A percentile compares a stretch with the other conserved stretches of the same genome.
These are phyloP conservation scores for Lichtheimia ornata DNA, from an alignment of 371 early-diverging fungal genomes.

Conservation along the genomic window DNA sequence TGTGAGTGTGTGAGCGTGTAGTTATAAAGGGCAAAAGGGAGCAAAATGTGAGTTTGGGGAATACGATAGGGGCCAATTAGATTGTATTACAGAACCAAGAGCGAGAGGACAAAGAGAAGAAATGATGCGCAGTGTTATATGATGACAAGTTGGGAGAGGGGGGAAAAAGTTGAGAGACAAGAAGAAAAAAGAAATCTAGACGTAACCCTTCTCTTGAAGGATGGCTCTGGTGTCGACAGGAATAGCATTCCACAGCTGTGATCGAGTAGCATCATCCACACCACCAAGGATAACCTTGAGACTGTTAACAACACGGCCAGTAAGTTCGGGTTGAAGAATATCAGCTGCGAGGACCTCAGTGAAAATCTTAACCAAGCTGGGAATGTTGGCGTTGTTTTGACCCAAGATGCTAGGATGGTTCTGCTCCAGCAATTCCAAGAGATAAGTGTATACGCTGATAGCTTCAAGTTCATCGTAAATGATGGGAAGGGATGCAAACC, in stretches of 20 bases:
- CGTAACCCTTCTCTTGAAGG: slow-evolving; percentile 62
- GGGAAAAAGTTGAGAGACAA: too few species aligned
- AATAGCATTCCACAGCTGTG: slow-evolving; percentile 69
- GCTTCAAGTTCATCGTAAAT: slow-evolving; percentile 88
- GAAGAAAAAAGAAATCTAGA: slow-evolving; percentile 27
- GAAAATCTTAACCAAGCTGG: slow-evolving; percentile 68
- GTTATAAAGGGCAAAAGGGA: too few species aligned
- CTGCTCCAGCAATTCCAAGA: slow-evolving; percentile 72
- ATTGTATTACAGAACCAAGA: too few species aligned
- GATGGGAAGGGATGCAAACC: slow-evolving; percentile 84
- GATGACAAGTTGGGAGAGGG: too few species aligned
- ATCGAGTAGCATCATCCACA: slow-evolving; percentile 60
- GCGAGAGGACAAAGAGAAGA: too few species aligned
- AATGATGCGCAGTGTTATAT: too few species aligned
- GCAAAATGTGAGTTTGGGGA: too few species aligned
- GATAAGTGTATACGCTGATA: slow-evolving; percentile 71
- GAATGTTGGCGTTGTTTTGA: slow-evolving; percentile 62
- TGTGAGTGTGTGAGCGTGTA: too few species aligned
- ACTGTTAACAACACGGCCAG: slow-evolving; percentile 62
- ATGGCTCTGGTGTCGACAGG: slow-evolving; percentile 65
- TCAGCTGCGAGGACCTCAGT: slow-evolving; percentile 70
- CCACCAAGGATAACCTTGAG: slow-evolving; percentile 60
- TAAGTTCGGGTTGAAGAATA: slow-evolving; percentile 59
- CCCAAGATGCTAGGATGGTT: slow-evolving; percentile 66
- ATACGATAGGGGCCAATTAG: too few species aligned